Conservation (phyloP, 768 basidiomycete genomes). For the Lentinula lateritia region DNA sequence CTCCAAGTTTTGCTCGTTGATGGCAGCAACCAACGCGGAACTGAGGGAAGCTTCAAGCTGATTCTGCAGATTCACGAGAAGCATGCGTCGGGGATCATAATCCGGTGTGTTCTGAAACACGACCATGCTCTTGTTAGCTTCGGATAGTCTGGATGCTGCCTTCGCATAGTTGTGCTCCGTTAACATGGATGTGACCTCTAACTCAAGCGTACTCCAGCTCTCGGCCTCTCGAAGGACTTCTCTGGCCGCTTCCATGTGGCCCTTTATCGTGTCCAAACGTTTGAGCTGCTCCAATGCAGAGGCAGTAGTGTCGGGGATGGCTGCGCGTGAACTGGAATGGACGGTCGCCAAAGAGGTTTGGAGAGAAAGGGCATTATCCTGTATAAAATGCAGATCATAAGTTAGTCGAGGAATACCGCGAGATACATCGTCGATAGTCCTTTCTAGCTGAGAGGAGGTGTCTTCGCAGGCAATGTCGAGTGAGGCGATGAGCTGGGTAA, state of each 20-base stretch:
- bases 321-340: slow-evolving; percentile 45
- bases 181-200: slow-evolving; percentile 85
- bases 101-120: slow-evolving; percentile 92
- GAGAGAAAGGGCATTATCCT: slow-evolving; percentile 80
- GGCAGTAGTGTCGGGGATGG: slow-evolving; percentile 53
- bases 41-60: slow-evolving; percentile 91
- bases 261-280: slow-evolving; percentile 77
- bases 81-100: slow-evolving; percentile 77
- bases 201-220: slow-evolving; percentile 92
- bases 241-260: slow-evolving; percentile 81
- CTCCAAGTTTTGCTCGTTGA: slow-evolving; percentile 70
- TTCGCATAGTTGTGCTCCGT: slow-evolving; percentile 75
- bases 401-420: slow-evolving; percentile 85
- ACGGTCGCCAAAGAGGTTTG: slow-evolving; percentile 62
- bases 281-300: slow-evolving; percentile 72
- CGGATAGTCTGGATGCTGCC: slow-evolving; percentile 87
- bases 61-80: slow-evolving; percentile 92
- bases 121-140: slow-evolving; percentile 84
- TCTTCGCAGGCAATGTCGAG: slow-evolving; percentile 87
- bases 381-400: slow-evolving; percentile 97
- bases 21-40: slow-evolving; percentile 84
- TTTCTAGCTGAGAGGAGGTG: slow-evolving; percentile 81
- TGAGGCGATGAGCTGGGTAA: slow-evolving; percentile 70
- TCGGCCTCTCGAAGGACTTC: slow-evolving; percentile 93
- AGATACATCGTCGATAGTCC: slow-evolving; percentile 88